Base-by-base conservation (phyloP, 768 basidiomycete genomes). In the Cystobasidium onofrii region DNA sequence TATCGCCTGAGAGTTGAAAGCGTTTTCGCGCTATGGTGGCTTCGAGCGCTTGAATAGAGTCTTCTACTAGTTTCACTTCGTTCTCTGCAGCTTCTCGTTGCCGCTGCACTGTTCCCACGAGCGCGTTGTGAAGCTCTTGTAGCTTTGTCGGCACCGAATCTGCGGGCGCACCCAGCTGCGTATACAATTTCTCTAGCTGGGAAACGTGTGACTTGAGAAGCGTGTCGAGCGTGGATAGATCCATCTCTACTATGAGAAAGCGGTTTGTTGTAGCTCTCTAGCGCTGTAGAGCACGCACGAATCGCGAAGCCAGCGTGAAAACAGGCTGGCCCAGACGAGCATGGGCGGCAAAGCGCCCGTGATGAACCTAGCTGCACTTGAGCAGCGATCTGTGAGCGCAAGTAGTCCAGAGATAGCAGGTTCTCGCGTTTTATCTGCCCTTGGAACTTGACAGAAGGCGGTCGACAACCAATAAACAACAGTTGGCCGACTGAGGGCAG, bases 51-150 rank as follows among this genome's bases (percentile, higher is more conserved):
- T 17, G 12, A 15, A 73, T 29, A 23, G 54, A 27, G 13, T 54
- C 55, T 44, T 75, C n/a, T 13, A 67, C 72, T 6, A 2, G 25
- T 34, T 4, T 55, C 15, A 75, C 62, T 36, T 75, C 75, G 29
- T 44, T 12, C 36, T 55, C 63, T 50, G 75, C 75, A n/a, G 29
- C 33, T 7, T 64, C 25, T 31, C 54, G 39, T 54, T 75, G 75
- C 29, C 41, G 33, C 33, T 75, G 23, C 20, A 75, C 73, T 1
- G 75, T 75, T 4, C 29, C 67, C 6, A 75, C 43, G 27, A 75
- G 60, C 12, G 70, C 70, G 43, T 31, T 29, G 46, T 75, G 75
- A 20, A 75, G 50, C 52, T 73, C 62, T 29, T 74, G 46, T 1
- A 75, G 62, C 55, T 75, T 75, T 20, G 20, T 23, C 12, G 43